Evolutionary conservation across 2,329 filamentous ascomycete genomes (phyloP), one percentile per base, ranked within the genome.

Genomic region (Geosmithia putterillii): DNA sequence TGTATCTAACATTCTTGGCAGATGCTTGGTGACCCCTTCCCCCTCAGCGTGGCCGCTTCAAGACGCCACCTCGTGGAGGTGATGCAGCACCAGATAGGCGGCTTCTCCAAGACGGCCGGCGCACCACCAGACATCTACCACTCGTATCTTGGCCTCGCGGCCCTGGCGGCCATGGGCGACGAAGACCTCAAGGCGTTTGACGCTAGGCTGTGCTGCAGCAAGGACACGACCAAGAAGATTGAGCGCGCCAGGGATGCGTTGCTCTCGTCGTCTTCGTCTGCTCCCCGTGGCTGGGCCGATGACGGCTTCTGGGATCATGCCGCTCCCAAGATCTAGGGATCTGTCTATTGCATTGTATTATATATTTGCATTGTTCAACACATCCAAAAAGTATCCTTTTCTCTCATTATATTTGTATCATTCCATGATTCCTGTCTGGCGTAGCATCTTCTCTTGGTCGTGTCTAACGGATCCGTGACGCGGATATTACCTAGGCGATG

Each of bases 1-100:
- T 25, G 6, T 25, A 25, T 25, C 10, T 10, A 25, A 6, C n/a
- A n/a, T n/a, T n/a, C n/a, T n/a, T n/a, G 36, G 3, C 48, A 81
- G 68, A 76, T 84, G 52, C 65, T 85, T 10, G 69, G 73, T 23
- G 62, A 73, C 44, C 61, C 70, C 12, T 58, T 71, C 1, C 63
- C 88, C n/a, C 62, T 87, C 22, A 70, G 81, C 45, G 60, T 64
- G 5, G 56, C 59, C 10, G 71, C 79, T 0, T 78, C 83, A 38
- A 76, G 86, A n/a, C 72, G 74, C 41, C 96, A 92, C 62, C 69
- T 98, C 12, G 71, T 95, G 9, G 78, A 84, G 42, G 82, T 88
- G 56, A 95, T 87, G 1, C 87, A 95, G 57, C 90, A 96, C 60
- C 59, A 77, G 17, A 83, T 95, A 20, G 86, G 86, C 38, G 86